A percentile compares a stretch with the other conserved stretches of the same genome.
phyloP scores from a whole-genome alignment of 169 alveolate genomes.

The Cryptosporidium parvum region DNA sequence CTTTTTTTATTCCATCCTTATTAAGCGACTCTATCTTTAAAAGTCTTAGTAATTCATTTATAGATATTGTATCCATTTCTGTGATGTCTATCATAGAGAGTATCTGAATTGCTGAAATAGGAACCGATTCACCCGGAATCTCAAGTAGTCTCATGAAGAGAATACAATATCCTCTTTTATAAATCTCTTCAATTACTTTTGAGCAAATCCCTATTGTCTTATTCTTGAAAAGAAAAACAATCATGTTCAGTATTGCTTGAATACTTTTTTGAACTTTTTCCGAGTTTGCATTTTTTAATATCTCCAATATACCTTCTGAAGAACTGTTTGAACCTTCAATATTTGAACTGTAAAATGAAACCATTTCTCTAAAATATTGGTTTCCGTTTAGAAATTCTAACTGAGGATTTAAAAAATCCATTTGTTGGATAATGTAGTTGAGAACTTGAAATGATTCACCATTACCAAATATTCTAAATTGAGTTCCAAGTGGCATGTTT shows the following conservation, averaged over 20 bases:
- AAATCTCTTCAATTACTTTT: conserved; percentile 44
- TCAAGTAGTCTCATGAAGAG: conserved; percentile 57
- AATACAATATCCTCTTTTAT: conserved; percentile 52
- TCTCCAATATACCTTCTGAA: conserved; percentile 15
- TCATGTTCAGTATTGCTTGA: conserved; percentile 29
- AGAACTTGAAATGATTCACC: conserved; percentile 52
- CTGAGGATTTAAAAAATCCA: conserved; percentile 56
- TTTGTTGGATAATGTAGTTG: conserved; percentile 51
- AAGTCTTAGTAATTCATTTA: conserved; percentile 34
- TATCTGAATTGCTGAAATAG: conserved; percentile 65
- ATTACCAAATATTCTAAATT: background rate
- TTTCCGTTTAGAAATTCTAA: conserved; percentile 55
- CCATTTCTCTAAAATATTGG: conserved; percentile 53
- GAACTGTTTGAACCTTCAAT: conserved; percentile 22
- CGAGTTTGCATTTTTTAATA: conserved; percentile 61
- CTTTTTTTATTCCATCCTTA: background rate
- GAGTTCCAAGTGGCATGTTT: conserved; percentile 30
- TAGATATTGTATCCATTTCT: conserved; percentile 44
- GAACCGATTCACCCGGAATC: conserved; percentile 59
- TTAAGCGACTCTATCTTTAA: conserved; percentile 20
- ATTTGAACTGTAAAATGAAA: conserved; percentile 31
- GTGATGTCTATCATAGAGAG: conserved; percentile 58
- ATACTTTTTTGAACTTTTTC: conserved; percentile 55
- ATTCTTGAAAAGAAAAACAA: conserved; percentile 47
- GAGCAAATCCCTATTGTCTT: conserved; percentile 41